phyloP scores from a whole-genome alignment of 106 monocot species.

The Platanthera zijinensis region DNA sequence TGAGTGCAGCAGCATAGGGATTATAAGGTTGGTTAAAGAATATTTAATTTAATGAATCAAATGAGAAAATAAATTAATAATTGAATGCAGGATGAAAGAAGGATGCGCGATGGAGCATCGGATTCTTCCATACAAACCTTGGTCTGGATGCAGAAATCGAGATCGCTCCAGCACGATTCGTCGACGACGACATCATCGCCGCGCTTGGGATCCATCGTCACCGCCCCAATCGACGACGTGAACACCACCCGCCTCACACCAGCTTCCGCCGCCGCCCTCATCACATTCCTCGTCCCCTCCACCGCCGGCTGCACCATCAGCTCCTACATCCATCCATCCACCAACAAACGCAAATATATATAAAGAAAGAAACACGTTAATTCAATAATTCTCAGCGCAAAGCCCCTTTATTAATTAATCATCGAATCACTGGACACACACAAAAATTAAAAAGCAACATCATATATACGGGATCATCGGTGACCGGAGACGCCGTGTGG shows the following conservation, averaged over 20 bases:
- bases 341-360: not conserved
- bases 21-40: too few relatives aligned
- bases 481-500: constrained; percentile 83
- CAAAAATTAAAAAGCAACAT: not conserved
- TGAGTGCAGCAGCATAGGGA: too few relatives aligned
- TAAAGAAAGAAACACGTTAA: not conserved
- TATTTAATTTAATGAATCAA: not conserved
- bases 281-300: constrained; percentile 51
- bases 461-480: constrained; percentile 59
- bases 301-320: constrained; percentile 88
- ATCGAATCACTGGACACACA: not conserved
- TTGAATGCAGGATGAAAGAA: not conserved
- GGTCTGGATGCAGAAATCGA: constrained; percentile 71
- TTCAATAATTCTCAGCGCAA: not conserved
- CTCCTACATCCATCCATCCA: constrained; percentile 22
- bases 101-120: not conserved
- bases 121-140: constrained; percentile 14
- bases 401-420: not conserved
- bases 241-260: constrained; percentile 74
- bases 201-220: constrained; percentile 71
- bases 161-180: constrained; percentile 85
- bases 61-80: not conserved
- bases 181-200: constrained; percentile 51
- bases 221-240: constrained; percentile 81
- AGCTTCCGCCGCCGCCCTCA: constrained; percentile 59